Percentiles rank a stretch among this genome's conserved stretches.
Evolutionary conservation across 202 grass and related monocot species (phyloP).

Genomic region (Carex sylvatica): DNA sequence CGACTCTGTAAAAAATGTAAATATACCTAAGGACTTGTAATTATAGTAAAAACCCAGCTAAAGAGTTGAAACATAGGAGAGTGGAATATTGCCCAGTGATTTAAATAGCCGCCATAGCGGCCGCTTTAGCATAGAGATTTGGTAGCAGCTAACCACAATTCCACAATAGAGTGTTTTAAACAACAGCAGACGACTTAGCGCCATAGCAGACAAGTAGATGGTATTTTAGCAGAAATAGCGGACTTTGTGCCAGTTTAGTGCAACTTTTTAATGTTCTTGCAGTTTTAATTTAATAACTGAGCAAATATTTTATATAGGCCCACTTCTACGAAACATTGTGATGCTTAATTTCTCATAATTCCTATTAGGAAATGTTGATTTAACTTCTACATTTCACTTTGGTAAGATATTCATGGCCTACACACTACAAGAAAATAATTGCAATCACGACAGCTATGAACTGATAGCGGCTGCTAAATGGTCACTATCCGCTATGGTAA

Average conservation of each 20-base stretch:
- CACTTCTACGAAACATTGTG: neutral
- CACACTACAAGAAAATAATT: neutral
- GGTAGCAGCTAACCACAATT: neutral
- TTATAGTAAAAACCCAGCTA: conserved; percentile 21
- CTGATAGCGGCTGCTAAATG: neutral
- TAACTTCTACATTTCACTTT: conserved; percentile 9
- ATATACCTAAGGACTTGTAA: conserved; percentile 28
- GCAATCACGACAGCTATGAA: neutral
- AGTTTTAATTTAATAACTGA: neutral
- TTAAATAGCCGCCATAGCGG: neutral
- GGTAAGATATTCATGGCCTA: conserved; percentile 6
- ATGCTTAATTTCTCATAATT: conserved; percentile 7
- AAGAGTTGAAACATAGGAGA: conserved; percentile 26
- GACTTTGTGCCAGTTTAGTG: neutral
- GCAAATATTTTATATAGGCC: neutral
- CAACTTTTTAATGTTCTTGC: neutral
- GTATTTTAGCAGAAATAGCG: neutral
- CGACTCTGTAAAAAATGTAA: conserved; percentile 49
- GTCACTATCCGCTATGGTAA: neutral
- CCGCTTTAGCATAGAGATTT: neutral
- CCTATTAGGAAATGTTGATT: neutral
- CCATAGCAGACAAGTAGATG: neutral
- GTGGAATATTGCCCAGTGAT: conserved; percentile 20
- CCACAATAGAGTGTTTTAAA: neutral
- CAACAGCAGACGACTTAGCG: neutral